These are phyloP conservation scores for Nitzschia inconspicua DNA, from an alignment of 108 stramenopile species.

Conservation along the genomic window DNA sequence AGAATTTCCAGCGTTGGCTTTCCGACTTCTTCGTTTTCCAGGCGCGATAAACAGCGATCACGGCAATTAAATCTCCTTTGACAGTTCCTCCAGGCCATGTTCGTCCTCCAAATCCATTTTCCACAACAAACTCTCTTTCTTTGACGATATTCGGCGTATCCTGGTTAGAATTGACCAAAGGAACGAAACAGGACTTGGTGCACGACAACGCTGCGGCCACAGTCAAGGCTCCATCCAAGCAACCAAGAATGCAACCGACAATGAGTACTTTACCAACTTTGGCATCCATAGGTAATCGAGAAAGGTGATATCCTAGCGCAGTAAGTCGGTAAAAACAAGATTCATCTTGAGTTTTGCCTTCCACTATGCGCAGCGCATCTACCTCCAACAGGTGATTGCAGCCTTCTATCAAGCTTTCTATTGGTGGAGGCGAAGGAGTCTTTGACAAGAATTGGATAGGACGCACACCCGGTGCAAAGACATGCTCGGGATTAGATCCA, in stretches of 20 bases:
- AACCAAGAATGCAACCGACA: conserved; percentile 61
- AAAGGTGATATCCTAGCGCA: conserved; percentile 82
- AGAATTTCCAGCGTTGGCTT: conserved; percentile 24
- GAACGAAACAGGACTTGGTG: conserved; percentile 44
- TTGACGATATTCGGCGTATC: conserved; percentile 2
- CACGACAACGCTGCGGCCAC: conserved; percentile 58
- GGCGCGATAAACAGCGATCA: conserved; percentile 49
- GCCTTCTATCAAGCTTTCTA: conserved; percentile 41
- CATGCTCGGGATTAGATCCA: not conserved
- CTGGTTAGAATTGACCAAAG: not conserved
- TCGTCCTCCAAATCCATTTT: conserved; percentile 59
- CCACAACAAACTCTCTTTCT: conserved; percentile 36
- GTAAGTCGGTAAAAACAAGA: conserved; percentile 46
- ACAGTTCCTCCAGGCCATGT: conserved; percentile 47
- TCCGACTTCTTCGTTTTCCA: conserved; percentile 34
- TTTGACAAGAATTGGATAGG: conserved; percentile 59
- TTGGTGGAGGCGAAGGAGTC: conserved; percentile 80
- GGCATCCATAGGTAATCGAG: conserved; percentile 82
- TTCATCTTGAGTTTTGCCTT: not conserved
- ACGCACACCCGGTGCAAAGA: conserved; percentile 7
- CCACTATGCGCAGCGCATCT: conserved; percentile 45
- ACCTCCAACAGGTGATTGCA: conserved; percentile 60
- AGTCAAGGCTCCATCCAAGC: conserved; percentile 69
- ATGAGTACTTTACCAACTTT: conserved; percentile 75
- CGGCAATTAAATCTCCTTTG: conserved; percentile 64